Base-by-base conservation (phyloP, 352 stramenopile genomes). In the Phytophthora rubi region DNA sequence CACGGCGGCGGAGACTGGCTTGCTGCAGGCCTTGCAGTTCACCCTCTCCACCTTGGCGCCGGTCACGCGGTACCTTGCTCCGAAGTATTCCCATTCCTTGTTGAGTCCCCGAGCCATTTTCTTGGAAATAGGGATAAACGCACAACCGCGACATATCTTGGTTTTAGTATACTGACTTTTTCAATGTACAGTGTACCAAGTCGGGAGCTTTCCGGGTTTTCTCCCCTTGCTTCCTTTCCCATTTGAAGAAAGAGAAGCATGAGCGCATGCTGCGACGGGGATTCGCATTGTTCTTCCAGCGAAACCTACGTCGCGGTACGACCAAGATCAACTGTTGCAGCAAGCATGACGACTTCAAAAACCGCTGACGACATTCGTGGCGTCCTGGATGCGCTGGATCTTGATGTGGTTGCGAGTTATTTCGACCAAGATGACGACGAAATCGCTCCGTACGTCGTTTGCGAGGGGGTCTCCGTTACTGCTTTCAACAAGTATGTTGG, bases 71-170 rank as follows among this genome's bases (percentile, higher is more conserved):
- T 91, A 91, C 72, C 76, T 85, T 28, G 53, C 60, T 3, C 83
- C 81, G 56, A 91, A 91, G 71, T 89, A 67, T 76, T 85, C 75
- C 83, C 83, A 91, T 79, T 89, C 81, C 61, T 89, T 85, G 58
- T 86, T 88, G 9, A 88, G 71, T 21, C 71, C 76, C 67, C 83
- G 86, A 10, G 87, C 80, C 83, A 91, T 91, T 26, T 26, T 26
- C 23, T 26, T 26, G 23, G 23, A 26, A 26, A 26, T 26, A 26
- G 23, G 23, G 23, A 26, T 26, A 26, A 26, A 26, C 23, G 23
- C 23, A 26, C 23, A 26, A 26, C 23, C 23, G 23, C 23, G 23
- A 26, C 23, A 26, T 26, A 26, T 26, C 23, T 26, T 26, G 23
- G 23, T 26, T 26, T 26, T 26, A 26, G 23, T 26, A 26, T 21